Evolutionary conservation across 140 eudicot genomes (phyloP).

Genomic region (Flaveria floridana): DNA sequence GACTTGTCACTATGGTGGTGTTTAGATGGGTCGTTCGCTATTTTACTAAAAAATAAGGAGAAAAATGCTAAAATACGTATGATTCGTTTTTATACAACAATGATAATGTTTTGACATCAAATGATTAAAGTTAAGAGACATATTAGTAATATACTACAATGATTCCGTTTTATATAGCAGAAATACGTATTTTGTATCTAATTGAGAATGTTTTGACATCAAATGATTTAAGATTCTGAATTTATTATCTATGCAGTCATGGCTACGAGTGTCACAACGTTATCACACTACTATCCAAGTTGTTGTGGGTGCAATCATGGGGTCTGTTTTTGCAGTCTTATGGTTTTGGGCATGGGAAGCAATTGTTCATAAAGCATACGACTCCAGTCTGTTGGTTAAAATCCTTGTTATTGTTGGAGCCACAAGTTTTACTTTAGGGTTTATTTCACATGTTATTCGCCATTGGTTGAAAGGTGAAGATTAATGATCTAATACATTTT

Average conservation of each 20-base stretch:
- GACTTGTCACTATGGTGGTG: no score
- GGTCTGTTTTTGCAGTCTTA: constrained; percentile 47
- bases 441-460: constrained; percentile 39
- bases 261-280: constrained; percentile 60
- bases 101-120: no score
- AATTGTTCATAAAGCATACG: constrained; percentile 41
- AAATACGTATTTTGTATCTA: neutral
- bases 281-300: constrained; percentile 61
- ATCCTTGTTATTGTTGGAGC: constrained; percentile 43
- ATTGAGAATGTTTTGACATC: no score
- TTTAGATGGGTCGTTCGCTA: no score
- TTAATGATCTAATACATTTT: constrained; percentile 23
- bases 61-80: no score
- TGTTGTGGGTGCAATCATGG: constrained; percentile 60
- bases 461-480: constrained; percentile 48
- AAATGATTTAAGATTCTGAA: neutral
- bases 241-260: constrained; percentile 50
- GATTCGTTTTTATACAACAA: no score
- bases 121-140: no score
- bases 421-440: constrained; percentile 35
- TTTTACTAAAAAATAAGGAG: no score
- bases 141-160: neutral
- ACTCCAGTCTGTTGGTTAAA: constrained; percentile 54
- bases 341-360: constrained; percentile 71
- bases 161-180: neutral